Evolutionary conservation across 768 basidiomycete genomes (phyloP), one percentile per base, ranked within the genome.

Genomic region (Leccinum barrowsii): DNA sequence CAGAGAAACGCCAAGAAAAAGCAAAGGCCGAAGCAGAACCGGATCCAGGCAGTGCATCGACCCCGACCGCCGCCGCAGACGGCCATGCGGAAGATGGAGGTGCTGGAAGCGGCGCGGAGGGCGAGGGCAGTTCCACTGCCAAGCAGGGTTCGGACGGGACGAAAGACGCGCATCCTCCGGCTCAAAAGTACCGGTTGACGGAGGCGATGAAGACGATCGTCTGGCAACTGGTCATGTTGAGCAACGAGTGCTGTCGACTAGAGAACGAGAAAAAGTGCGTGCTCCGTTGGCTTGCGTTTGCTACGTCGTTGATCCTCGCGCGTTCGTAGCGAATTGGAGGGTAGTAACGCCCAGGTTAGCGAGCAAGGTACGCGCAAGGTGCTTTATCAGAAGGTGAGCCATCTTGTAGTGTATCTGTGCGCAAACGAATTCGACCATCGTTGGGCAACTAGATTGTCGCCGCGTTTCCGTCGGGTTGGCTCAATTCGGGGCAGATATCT

Each of bases 391-490:
- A 89, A 86, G 73, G 87, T 87, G 52, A 24, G 77, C 22, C 63
- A 13, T 11, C 8, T 19, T 2, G 2, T 2, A 11, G 47, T 4
- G 15, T 30, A 22, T n/a, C 11, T 34, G 15, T 8, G 12, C 32
- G 42, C 28, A 24, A 42, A 46, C 30, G n/a, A 19, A 47, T 0
- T 50, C 42, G 37, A 57, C 26, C 28, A n/a, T 32, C 7, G 26
- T 12, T 50, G 30, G 21, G 44, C 19, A 24, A 24, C 2, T 34
- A 86, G 85, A 91, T 94, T 57, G 87, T 92, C 0, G 81, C 80
- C n/a, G 84, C 84, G 2, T 94, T 90, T 72, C 92, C 91, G 0
- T 78, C 85, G 0, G 89, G 89, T 12, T 94, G 92, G 92, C 84
- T 93, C 76, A 85, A 86, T 28, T 90, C 89, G 3, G 89, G 90